phyloP scores from a whole-genome alignment of 768 basidiomycete species.

The Termitomyces sp. region DNA sequence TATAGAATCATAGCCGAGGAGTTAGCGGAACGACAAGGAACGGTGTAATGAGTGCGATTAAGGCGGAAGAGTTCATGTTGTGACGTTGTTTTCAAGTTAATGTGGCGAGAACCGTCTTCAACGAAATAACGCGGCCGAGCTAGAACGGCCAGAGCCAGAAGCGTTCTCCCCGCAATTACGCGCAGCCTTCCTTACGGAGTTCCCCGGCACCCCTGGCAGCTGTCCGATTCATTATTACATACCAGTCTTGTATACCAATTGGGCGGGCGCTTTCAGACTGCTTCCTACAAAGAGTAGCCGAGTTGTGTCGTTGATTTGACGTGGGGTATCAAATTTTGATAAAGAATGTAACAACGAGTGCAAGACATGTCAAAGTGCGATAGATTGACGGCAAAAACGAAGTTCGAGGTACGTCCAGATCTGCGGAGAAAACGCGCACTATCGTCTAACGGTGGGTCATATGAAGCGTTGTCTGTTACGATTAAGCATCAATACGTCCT shows the following conservation, averaged over 20 bases:
- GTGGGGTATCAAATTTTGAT: neutral
- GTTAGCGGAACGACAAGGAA: slow-evolving; percentile 8
- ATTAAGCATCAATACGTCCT: slow-evolving; percentile 14
- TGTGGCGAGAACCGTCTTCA: slow-evolving; percentile 13
- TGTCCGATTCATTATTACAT: slow-evolving; percentile 7
- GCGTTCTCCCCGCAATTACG: slow-evolving; percentile 2
- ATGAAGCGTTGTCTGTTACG: slow-evolving; percentile 10
- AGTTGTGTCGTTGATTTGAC: neutral
- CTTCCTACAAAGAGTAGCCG: slow-evolving; percentile 1
- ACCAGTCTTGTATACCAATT: slow-evolving; percentile 9
- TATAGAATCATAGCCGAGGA: slow-evolving; percentile 12
- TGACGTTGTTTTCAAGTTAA: slow-evolving; percentile 11
- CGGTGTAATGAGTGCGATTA: slow-evolving; percentile 14
- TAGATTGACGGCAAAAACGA: slow-evolving; percentile 20
- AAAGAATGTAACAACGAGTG: slow-evolving; percentile 4
- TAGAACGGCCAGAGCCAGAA: slow-evolving; percentile 22
- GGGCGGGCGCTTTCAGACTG: neutral
- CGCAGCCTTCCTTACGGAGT: slow-evolving; percentile 8
- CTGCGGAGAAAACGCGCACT: slow-evolving; percentile 26
- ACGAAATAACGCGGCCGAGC: slow-evolving; percentile 16
- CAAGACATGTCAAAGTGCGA: slow-evolving; percentile 13
- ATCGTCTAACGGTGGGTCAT: slow-evolving; percentile 11
- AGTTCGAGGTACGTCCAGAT: slow-evolving; percentile 27
- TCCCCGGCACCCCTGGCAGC: slow-evolving; percentile 8
- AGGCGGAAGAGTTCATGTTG: slow-evolving; percentile 14